A percentile compares a stretch with the other conserved stretches of the same genome.
phyloP scores from a whole-genome alignment of 1,139 yeast genomes.

The Zygosaccharomyces pseudobailii region DNA sequence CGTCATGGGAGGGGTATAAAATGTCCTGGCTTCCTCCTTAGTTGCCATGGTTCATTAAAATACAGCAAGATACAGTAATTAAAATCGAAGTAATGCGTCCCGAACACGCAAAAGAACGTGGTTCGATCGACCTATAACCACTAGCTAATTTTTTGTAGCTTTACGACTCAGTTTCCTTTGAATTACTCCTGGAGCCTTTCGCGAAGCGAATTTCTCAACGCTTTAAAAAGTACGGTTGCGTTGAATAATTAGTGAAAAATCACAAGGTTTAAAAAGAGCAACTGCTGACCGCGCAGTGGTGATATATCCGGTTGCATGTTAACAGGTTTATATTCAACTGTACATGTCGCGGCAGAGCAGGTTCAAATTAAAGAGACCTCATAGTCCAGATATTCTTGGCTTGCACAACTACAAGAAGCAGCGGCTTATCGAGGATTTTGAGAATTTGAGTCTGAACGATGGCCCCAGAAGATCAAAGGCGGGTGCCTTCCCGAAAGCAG shows the following conservation, averaged over 20 bases:
- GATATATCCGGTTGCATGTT: not conserved
- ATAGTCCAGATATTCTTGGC: conserved; percentile 25
- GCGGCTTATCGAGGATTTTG: conserved; percentile 28
- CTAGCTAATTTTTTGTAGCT: not conserved
- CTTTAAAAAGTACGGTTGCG: not conserved
- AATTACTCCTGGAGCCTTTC: not conserved
- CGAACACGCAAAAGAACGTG: not conserved
- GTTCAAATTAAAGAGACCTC: conserved; percentile 25
- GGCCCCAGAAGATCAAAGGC: conserved; percentile 4
- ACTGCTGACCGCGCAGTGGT: not conserved
- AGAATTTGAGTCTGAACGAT: conserved; percentile 23
- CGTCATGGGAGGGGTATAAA: conserved; percentile 32
- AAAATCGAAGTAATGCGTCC: not conserved
- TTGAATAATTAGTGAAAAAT: not conserved
- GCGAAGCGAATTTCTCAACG: not conserved
- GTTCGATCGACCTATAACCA: not conserved
- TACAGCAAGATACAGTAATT: not conserved
- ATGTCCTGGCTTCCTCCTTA: conserved; percentile 16
- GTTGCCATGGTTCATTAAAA: conserved; percentile 1
- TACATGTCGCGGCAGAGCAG: conserved; percentile 10
- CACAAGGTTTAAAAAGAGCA: not conserved
- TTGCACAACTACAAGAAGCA: conserved; percentile 31
- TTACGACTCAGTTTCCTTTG: not conserved
- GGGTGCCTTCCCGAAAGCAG: not conserved
- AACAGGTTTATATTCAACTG: not conserved